Base-by-base conservation (phyloP, 306 rosid species). In the Quercus wislizeni region DNA sequence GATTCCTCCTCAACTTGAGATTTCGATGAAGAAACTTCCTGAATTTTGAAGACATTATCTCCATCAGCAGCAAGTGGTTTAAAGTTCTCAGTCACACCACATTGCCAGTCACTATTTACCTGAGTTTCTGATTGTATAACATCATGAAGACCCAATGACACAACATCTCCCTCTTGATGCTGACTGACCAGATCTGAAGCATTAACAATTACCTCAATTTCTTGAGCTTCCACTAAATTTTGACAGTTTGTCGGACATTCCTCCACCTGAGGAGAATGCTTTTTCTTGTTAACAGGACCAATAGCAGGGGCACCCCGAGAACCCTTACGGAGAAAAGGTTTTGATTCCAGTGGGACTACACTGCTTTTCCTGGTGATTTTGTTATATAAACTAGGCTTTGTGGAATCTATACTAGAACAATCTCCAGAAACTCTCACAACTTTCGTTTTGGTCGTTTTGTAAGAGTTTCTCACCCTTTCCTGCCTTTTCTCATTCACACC, bases 321-420 rank as follows among this genome's bases (percentile, higher is more conserved):
- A 88, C 97, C 92, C 86, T 91, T 95, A 1, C 94, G 97, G 18
- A 91, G 90, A 88, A 89, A 90, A 71, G 99, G 92, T 85, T 91
- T 95, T 35, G 97, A 89, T 79, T 95, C 99, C 87, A 95, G 82
- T 19, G 99, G 99, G 63, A 95, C 99, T 80, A 93, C 90, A 75
- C 94, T 93, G 89, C 99, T 89, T 88, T 90, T 95, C 92, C 88
- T 91, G 76, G 96, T 82, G 78, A 82, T 90, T 92, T 86, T 95
- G 90, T 77, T 88, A 79, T 65, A 78, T 67, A 82, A 61, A 65
- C 78, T 86, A 55, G 86, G 84, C 87, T 90, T 95, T 30, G 89
- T 84, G 28, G 89, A 82, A 78, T 83, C 43, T 55, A 41, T 35
- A 74, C 80, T 87, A 25, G 94, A 69, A 73, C 72, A 55, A 78